A percentile compares a stretch with the other conserved stretches of the same genome.
phyloP scores from a whole-genome alignment of 202 grass and related monocot species.

The Alloteropsis angusta region DNA sequence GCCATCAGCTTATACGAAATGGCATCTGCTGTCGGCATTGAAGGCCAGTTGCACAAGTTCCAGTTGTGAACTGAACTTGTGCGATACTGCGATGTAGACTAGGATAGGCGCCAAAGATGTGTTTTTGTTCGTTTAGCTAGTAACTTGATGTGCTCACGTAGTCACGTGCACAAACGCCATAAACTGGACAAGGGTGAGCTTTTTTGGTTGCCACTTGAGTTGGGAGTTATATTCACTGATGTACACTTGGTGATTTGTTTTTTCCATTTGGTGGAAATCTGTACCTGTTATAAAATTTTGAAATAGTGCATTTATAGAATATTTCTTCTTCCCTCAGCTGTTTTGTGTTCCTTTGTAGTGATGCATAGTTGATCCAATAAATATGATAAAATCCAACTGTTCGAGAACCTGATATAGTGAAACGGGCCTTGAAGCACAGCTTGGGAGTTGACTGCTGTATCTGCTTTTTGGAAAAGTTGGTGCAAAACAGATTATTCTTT shows the following conservation, averaged over 20 bases:
- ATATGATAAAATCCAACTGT: neutral
- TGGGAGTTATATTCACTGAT: neutral
- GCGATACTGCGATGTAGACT: slow-evolving; percentile 20
- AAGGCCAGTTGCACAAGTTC: neutral
- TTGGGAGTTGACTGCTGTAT: too few relatives aligned
- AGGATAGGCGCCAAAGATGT: slow-evolving; percentile 10
- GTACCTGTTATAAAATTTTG: neutral
- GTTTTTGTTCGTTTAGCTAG: slow-evolving; percentile 11
- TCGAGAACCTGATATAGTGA: neutral
- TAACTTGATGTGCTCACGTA: slow-evolving; percentile 7
- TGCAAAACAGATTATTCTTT: too few relatives aligned
- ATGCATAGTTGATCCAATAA: neutral
- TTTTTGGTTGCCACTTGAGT: slow-evolving; percentile 20
- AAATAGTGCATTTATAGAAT: neutral
- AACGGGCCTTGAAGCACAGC: too few relatives aligned
- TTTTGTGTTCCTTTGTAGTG: neutral
- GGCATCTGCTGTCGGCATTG: neutral
- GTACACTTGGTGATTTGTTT: neutral
- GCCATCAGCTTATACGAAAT: slow-evolving; percentile 4
- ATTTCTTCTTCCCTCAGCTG: neutral
- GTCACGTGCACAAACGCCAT: slow-evolving; percentile 9
- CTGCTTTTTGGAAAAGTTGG: too few relatives aligned
- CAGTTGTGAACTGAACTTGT: neutral
- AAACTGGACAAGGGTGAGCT: slow-evolving; percentile 6
- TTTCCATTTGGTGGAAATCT: neutral